These are phyloP conservation scores for Tympanopsis confertula DNA, from an alignment of 2,329 filamentous ascomycete species.

Conservation along the genomic window DNA sequence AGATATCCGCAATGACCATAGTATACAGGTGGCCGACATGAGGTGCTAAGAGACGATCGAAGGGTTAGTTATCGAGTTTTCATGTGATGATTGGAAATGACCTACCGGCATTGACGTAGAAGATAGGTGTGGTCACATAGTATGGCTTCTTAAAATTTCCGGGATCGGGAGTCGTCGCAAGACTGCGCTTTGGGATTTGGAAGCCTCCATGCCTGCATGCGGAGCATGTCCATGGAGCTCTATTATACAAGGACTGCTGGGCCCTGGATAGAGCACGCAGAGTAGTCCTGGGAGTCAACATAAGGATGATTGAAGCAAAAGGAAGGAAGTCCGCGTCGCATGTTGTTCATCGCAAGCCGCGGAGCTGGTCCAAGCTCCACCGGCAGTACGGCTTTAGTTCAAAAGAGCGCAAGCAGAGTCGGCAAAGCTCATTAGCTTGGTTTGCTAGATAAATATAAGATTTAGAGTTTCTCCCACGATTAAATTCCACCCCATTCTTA, in stretches of 20 bases:
- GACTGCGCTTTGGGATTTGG: neutral
- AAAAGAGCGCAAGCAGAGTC: too few species aligned
- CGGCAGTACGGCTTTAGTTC: too few species aligned
- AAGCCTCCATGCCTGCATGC: neutral
- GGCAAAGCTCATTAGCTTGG: too few species aligned
- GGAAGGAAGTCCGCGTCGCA: too few species aligned
- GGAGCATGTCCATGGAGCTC: neutral
- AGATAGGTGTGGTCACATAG: conserved; percentile 94
- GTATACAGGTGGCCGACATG: conserved; percentile 93
- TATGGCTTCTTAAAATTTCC: conserved; percentile 54
- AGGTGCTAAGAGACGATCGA: conserved; percentile 47
- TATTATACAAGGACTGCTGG: neutral
- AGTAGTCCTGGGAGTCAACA: neutral
- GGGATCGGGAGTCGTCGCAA: neutral
- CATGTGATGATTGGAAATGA: neutral
- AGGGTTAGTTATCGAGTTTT: neutral
- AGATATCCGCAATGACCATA: conserved; percentile 78
- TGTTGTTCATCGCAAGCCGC: too few species aligned
- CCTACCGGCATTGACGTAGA: conserved; percentile 78
- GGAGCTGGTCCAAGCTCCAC: too few species aligned
- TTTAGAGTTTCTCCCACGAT: too few species aligned
- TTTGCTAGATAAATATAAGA: too few species aligned
- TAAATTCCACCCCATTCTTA: too few species aligned
- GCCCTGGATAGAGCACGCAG: neutral
- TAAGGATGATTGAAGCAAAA: too few species aligned